phyloP scores from a whole-genome alignment of 2,329 filamentous ascomycete genomes.

The Diplodia intermedia region DNA sequence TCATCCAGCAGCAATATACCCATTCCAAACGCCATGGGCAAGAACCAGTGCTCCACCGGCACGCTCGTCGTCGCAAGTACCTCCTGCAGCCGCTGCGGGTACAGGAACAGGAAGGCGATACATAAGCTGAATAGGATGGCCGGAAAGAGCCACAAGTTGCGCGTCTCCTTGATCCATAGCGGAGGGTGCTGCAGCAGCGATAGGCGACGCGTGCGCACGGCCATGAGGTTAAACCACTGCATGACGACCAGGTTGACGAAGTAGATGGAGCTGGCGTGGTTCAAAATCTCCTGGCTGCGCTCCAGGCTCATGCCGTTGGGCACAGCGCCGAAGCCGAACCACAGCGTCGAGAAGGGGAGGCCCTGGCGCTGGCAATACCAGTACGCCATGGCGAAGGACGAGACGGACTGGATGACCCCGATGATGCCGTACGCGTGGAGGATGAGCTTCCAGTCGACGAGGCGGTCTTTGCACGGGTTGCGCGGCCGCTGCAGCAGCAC shows the following conservation, averaged over 20 bases:
- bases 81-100: constrained; percentile 69
- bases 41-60: constrained; percentile 76
- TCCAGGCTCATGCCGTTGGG: constrained; percentile 58
- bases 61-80: constrained; percentile 68
- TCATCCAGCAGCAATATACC: constrained; percentile 71
- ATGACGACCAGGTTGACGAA: constrained; percentile 83
- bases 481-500: constrained; percentile 73
- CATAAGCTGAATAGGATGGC: constrained; percentile 72
- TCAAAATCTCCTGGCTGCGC: constrained; percentile 63
- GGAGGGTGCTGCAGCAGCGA: constrained; percentile 76
- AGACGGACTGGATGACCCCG: constrained; percentile 59
- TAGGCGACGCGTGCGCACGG: constrained; percentile 65
- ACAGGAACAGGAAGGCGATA: constrained; percentile 69
- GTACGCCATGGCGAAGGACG: constrained; percentile 55
- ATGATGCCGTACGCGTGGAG: constrained; percentile 75
- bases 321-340: constrained; percentile 70
- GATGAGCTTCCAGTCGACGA: constrained; percentile 76
- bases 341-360: constrained; percentile 69
- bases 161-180: constrained; percentile 67
- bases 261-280: constrained; percentile 75
- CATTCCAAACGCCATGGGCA: constrained; percentile 75
- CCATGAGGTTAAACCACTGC: constrained; percentile 80
- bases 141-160: constrained; percentile 73
- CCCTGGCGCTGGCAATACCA: constrained; percentile 59
- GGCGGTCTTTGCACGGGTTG: constrained; percentile 70